Evolutionary conservation across 73 alveolate genomes (phyloP).

Genomic region (Tetrahymena elliotti): DNA sequence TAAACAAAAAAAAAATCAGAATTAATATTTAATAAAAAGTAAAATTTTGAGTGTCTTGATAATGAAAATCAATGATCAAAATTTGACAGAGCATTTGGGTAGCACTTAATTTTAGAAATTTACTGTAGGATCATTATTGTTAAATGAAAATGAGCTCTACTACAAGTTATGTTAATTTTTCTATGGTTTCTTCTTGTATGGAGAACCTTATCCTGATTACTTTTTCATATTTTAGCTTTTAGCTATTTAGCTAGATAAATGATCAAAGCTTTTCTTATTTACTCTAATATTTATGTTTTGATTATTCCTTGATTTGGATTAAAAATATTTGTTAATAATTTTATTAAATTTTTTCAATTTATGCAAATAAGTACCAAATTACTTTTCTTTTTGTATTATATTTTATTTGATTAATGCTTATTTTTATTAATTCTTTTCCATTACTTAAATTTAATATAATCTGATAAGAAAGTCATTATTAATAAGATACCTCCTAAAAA

Average conservation of each 20-base stretch:
- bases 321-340: not conserved
- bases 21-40: not conserved
- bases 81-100: too few species aligned
- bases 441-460: not conserved
- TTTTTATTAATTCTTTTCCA: not conserved
- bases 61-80: not conserved
- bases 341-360: not conserved
- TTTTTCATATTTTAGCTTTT: not conserved
- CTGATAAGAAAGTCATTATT: not conserved
- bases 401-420: not conserved
- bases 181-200: not conserved
- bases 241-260: not conserved
- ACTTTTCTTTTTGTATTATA: not conserved
- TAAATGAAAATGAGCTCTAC: not conserved
- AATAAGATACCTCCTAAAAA: not conserved
- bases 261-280: not conserved
- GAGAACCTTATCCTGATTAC: not conserved
- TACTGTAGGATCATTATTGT: not conserved
- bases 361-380: not conserved
- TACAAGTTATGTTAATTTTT: not conserved
- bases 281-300: not conserved
- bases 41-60: not conserved
- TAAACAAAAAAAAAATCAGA: not conserved
- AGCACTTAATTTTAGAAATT: too few species aligned
- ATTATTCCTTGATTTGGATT: not conserved